Evolutionary conservation across 257 asterid species (phyloP), one percentile per base, ranked within the genome.

Genomic region (Fraxinus excelsior): DNA sequence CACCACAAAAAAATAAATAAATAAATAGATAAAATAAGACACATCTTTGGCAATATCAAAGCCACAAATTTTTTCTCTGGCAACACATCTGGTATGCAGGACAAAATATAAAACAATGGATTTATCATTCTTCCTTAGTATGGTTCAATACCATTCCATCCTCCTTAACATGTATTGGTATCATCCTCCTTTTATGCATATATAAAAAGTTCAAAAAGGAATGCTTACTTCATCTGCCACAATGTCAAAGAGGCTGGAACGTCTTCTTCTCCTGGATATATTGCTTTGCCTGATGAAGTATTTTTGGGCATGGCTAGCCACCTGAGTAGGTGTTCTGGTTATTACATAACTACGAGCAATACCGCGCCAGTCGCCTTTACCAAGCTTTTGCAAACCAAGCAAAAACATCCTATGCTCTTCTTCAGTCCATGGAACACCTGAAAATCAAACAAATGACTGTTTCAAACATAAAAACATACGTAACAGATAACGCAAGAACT

Each of bases 351-450:
- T 92, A 14, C 99, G 92, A 34, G 99, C 96, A 85, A 96, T 96
- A 76, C 99, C 99, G 69, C 99, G 97, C 99, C 99, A 96, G 76
- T 96, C 99, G 53, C 99, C 99, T 89, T 96, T 96, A 58, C 99
- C 99, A 11, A 96, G 97, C 91, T 93, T 96, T 81, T 96, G 99
- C 87, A 96, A 83, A 68, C 99, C 99, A 71, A 91, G 96, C 69
- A 96, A 88, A 88, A 96, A 93, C 92, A 96, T 85, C 81, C 97
- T 82, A 62, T 96, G 99, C 77, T 96, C 99, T 81, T 96, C 97
- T 85, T 96, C 99, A 25, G 99, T 96, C 99, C 99, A 96, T 8
- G 99, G 98, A 68, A 88, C 91, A 65, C 99, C 99, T 96, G 87
- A 69, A 76, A 37, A 34, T 67, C 37, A 75, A 76, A 60, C 25